phyloP scores from a whole-genome alignment of 1,284 basidiomycete genomes.

The Fistulinella staudtii region DNA sequence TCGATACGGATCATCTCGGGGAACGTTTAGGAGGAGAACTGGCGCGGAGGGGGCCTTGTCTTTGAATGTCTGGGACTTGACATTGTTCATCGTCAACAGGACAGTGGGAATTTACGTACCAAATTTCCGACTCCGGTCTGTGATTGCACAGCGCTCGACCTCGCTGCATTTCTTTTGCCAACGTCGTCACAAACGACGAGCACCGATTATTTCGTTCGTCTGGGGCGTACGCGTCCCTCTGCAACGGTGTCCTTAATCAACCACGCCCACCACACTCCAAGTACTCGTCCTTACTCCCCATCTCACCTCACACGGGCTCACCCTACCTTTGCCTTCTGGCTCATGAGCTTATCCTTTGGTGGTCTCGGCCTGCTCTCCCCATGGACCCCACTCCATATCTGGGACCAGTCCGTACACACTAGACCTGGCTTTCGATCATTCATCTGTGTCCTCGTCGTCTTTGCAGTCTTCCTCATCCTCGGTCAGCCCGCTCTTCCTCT shows the following conservation, averaged over 20 bases:
- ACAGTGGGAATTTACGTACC: slow-evolving; percentile 21
- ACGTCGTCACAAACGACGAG: slow-evolving; percentile 21
- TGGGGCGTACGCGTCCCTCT: slow-evolving; percentile 12
- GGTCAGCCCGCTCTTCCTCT: slow-evolving; percentile 38
- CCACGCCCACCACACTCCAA: slow-evolving; percentile 16
- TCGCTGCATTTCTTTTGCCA: slow-evolving; percentile 10
- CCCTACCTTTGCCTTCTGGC: slow-evolving; percentile 37
- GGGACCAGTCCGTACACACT: slow-evolving; percentile 47
- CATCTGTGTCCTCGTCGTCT: slow-evolving; percentile 61
- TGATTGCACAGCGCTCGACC: slow-evolving; percentile 23
- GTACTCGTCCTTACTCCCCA: slow-evolving; percentile 16
- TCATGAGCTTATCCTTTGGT: slow-evolving; percentile 63
- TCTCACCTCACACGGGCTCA: slow-evolving; percentile 14
- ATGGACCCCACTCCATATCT: slow-evolving; percentile 48
- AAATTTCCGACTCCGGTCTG: slow-evolving; percentile 29
- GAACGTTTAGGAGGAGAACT: not conserved
- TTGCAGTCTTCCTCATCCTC: slow-evolving; percentile 64
- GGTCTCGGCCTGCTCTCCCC: slow-evolving; percentile 59
- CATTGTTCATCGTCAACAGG: too few species aligned
- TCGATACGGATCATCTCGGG: too few species aligned
- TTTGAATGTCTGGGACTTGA: too few species aligned
- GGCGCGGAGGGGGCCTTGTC: too few species aligned
- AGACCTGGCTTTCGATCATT: slow-evolving; percentile 65
- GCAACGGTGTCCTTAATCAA: slow-evolving; percentile 30
- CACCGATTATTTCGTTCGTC: slow-evolving; percentile 2